These are phyloP conservation scores for Plasmodium yoelii DNA, from an alignment of 169 alveolate species.

Conservation along the genomic window DNA sequence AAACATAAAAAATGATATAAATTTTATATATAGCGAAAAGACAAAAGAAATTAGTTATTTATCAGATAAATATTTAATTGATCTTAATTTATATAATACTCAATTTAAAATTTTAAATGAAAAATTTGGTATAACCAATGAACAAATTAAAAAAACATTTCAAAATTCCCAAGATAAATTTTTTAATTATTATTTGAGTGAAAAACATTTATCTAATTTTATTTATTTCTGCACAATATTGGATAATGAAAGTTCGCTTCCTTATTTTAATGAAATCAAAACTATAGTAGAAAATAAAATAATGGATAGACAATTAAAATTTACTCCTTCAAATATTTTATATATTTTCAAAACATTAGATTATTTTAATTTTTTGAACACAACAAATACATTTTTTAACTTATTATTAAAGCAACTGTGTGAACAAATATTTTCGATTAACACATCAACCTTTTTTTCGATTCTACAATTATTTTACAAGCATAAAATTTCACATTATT, in stretches of 20 bases:
- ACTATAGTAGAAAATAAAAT: slow-evolving; percentile 23
- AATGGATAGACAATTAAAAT: slow-evolving; percentile 15
- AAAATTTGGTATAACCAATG: slow-evolving; percentile 40
- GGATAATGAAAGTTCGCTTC: slow-evolving; percentile 20
- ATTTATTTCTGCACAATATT: slow-evolving; percentile 36
- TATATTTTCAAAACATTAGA: slow-evolving; percentile 47
- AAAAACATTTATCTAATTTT: slow-evolving; percentile 62
- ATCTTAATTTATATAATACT: slow-evolving; percentile 10
- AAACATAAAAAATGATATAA: slow-evolving; percentile 30
- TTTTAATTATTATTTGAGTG: slow-evolving; percentile 71
- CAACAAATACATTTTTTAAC: slow-evolving; percentile 17
- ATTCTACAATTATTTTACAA: slow-evolving; percentile 39
- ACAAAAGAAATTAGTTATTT: slow-evolving; percentile 54
- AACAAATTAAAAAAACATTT: slow-evolving; percentile 49
- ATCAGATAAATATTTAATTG: slow-evolving; percentile 38
- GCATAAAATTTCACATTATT: slow-evolving; percentile 47
- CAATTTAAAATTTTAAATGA: slow-evolving; percentile 49
- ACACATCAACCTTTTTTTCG: slow-evolving; percentile 18
- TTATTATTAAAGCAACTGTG: slow-evolving; percentile 29
- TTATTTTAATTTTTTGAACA: slow-evolving; percentile 20
- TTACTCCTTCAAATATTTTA: slow-evolving; percentile 44
- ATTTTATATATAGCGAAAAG: slow-evolving; percentile 49
- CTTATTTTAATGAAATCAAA: slow-evolving; percentile 43
- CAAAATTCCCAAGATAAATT: slow-evolving; percentile 25
- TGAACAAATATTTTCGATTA: slow-evolving; percentile 35